Evolutionary conservation across 495 filamentous ascomycete species (phyloP).

Genomic region (Daldinia childiae): DNA sequence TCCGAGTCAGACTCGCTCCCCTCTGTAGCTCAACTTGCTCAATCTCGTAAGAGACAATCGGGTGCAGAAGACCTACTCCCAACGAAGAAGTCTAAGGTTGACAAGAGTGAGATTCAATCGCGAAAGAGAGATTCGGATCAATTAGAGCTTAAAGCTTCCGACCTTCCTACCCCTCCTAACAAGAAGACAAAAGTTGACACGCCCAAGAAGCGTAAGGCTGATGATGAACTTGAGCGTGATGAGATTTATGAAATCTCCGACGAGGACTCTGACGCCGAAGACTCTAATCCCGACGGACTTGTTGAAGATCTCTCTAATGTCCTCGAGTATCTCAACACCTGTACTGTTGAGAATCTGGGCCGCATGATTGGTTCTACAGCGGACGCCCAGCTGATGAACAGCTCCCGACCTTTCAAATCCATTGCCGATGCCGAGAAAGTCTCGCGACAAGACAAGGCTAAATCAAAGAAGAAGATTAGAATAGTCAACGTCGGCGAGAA

Average conservation of each 20-base stretch:
- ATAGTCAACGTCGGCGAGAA: conserved; percentile 50
- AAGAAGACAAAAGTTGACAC: conserved; percentile 17
- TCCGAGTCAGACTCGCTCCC: conserved; percentile 8
- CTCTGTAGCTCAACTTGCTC: neutral
- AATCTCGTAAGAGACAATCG: conserved; percentile 4
- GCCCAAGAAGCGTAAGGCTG: conserved; percentile 34
- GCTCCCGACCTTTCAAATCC: conserved; percentile 71
- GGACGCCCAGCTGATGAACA: conserved; percentile 70
- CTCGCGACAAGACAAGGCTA: conserved; percentile 51
- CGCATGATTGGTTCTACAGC: conserved; percentile 79
- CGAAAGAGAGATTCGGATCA: conserved; percentile 12
- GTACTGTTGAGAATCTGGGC: conserved; percentile 72
- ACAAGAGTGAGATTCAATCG: neutral
- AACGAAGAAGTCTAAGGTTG: neutral
- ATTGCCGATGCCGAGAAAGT: conserved; percentile 72
- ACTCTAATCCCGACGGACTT: conserved; percentile 24
- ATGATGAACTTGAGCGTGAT: conserved; percentile 5
- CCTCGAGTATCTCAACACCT: conserved; percentile 84
- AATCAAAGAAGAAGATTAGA: conserved; percentile 50
- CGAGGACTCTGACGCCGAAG: neutral
- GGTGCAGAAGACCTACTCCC: neutral
- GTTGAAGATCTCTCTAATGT: conserved; percentile 61
- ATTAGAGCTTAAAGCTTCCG: neutral
- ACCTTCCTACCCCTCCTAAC: neutral
- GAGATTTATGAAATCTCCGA: conserved; percentile 52